Evolutionary conservation across 1,284 basidiomycete species (phyloP).

Genomic region (Stygiomarasmius scandens): DNA sequence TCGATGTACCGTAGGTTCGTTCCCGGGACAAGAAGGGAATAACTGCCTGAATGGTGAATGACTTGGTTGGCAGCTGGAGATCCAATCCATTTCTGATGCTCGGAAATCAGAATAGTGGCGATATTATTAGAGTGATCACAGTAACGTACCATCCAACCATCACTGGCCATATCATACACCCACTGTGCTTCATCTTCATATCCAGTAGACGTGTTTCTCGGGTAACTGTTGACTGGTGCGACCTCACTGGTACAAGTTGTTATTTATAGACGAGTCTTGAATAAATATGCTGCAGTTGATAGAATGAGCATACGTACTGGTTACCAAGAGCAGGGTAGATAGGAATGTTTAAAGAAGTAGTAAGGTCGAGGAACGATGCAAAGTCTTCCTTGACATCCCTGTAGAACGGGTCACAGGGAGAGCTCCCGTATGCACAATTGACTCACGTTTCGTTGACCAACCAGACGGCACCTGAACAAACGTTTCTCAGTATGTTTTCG

Average conservation of each 20-base stretch:
- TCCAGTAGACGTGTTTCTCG: constrained; percentile 43
- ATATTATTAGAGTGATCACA: no score
- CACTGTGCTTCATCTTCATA: constrained; percentile 39
- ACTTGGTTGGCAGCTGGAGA: constrained; percentile 40
- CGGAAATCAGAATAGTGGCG: background rate
- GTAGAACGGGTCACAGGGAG: background rate
- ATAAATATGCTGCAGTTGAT: no score
- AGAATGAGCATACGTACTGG: no score
- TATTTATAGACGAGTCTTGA: no score
- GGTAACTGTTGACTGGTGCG: constrained; percentile 52
- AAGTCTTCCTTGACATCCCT: constrained; percentile 42
- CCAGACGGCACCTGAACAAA: constrained; percentile 46
- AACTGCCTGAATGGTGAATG: constrained; percentile 50
- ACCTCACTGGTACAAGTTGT: constrained; percentile 35
- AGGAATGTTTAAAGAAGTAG: background rate
- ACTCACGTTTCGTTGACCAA: constrained; percentile 41
- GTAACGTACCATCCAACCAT: constrained; percentile 52
- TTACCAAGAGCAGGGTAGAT: constrained; percentile 38
- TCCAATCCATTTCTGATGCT: constrained; percentile 44
- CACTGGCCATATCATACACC: constrained; percentile 50
- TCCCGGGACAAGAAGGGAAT: constrained; percentile 43
- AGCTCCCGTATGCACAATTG: background rate
- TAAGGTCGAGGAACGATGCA: background rate
- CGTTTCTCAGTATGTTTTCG: no score
- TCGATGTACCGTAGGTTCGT: constrained; percentile 45